phyloP scores from a whole-genome alignment of 495 filamentous ascomycete genomes.

The Neurospora tetraspora region DNA sequence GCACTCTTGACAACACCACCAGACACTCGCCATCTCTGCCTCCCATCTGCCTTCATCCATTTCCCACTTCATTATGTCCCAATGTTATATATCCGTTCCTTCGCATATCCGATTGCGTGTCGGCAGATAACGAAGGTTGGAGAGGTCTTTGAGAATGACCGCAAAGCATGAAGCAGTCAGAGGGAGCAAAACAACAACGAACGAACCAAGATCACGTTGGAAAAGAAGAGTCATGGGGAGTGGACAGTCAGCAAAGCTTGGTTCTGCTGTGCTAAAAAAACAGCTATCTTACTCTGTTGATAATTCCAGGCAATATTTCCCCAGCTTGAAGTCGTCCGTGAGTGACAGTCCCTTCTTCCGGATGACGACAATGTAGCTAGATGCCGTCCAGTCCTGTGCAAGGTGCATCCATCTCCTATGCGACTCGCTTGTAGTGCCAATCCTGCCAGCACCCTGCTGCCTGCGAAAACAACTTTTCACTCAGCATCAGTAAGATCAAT shows the following conservation, averaged over 20 bases:
- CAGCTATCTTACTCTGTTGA: background rate
- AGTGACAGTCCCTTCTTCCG: background rate
- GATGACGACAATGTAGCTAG: background rate
- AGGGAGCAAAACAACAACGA: too few species aligned
- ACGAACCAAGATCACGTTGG: background rate
- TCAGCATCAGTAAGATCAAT: background rate
- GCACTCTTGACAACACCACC: background rate
- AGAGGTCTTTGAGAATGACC: too few species aligned
- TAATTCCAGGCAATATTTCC: background rate
- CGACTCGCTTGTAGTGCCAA: background rate
- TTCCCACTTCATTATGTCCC: too few species aligned
- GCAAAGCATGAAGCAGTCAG: too few species aligned
- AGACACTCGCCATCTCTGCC: background rate
- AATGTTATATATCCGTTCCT: too few species aligned
- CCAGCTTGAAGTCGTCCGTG: background rate
- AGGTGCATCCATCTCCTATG: background rate
- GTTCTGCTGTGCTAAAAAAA: too few species aligned
- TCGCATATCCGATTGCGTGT: too few species aligned
- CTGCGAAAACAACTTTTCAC: background rate
- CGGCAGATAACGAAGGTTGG: too few species aligned
- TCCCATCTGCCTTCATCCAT: too few species aligned
- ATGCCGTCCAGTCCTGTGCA: background rate
- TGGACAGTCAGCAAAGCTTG: too few species aligned
- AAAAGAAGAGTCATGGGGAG: too few species aligned
- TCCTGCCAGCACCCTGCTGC: background rate